Evolutionary conservation across 1,284 basidiomycete species (phyloP), one percentile per base, ranked within the genome.

Genomic region (Cutaneotrichosporon sp.): DNA sequence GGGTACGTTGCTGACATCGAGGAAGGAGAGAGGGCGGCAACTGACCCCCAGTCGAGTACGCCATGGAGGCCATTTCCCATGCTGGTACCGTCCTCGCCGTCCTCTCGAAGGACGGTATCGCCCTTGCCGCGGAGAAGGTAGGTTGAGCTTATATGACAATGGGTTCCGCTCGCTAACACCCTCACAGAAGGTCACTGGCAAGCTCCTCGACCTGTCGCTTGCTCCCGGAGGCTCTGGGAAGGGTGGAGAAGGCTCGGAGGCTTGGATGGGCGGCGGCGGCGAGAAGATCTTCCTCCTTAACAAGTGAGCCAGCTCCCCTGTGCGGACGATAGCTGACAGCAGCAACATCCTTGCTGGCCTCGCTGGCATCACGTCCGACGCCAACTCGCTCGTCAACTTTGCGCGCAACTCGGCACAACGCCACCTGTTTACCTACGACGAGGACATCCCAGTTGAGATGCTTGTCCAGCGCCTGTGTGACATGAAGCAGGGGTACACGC

Each of bases 401-500:
- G 91, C 94, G 13, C 88, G 95, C 62, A 89, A 89, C 69, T 89
- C 90, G 2, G 95, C 95, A 1, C 95, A 99, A 78, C 84, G 83
- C 59, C 92, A 99, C 82, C 82, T 98, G 54, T 84, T 92, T 70
- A 84, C 84, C 54, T 99, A 97, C 82, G 92, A 98, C 74, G 93
- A 98, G 80, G 94, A 97, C 76, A 98, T 99, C 71, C 95, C 95
- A 11, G 95, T 98, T 33, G 95, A 99, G 79, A 85, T 97, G 71
- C 87, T 99, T 60, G 91, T 94, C 22, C 94, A 98, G 78, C 85
- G 90, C 61, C 81, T 99, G 66, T 98, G 95, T 74, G 92, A 99
- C 81, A 87, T 97, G 83, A 99, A 99, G 83, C 95, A 99, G 79
- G 94, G 95, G 9, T 99, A 98, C 79, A 99, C 95, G 50, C 95